Evolutionary conservation across 2,329 filamentous ascomycete genomes (phyloP).

Genomic region (Cladosporium phlei): DNA sequence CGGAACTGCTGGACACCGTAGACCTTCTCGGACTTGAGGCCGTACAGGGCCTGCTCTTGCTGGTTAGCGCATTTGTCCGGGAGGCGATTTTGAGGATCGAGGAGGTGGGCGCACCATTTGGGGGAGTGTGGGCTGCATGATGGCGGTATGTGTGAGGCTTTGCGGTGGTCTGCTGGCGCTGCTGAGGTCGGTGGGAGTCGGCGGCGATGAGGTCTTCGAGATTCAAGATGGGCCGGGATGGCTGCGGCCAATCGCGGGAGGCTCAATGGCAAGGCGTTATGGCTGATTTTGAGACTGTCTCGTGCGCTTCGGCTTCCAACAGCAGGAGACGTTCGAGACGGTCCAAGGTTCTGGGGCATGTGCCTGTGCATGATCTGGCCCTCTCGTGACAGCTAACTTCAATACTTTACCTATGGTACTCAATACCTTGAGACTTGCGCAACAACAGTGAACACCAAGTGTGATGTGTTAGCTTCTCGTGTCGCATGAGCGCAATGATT

Average conservation of each 20-base stretch:
- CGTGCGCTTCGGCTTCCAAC: neutral
- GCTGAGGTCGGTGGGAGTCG: neutral
- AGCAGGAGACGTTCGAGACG: neutral
- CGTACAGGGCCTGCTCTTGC: conserved; percentile 20
- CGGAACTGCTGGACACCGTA: conserved; percentile 31
- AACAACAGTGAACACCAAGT: too few relatives aligned
- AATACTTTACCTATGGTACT: neutral
- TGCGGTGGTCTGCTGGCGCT: neutral
- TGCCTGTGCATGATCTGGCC: neutral
- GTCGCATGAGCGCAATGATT: conserved; percentile 27
- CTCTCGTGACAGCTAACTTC: neutral
- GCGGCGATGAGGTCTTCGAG: conserved; percentile 10
- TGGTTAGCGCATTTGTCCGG: neutral
- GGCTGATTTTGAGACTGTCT: neutral
- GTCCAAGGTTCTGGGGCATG: neutral
- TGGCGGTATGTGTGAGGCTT: conserved; percentile 10
- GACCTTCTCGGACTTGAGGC: conserved; percentile 21
- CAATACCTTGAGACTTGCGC: too few relatives aligned
- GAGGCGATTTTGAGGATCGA: neutral
- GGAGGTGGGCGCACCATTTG: conserved; percentile 19
- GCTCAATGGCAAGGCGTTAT: neutral
- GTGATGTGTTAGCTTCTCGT: neutral
- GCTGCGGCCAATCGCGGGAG: conserved; percentile 5
- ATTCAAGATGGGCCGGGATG: conserved; percentile 2
- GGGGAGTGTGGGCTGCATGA: conserved; percentile 29